Evolutionary conservation across 1,284 basidiomycete species (phyloP).

Genomic region (Kwoniella shivajii): DNA sequence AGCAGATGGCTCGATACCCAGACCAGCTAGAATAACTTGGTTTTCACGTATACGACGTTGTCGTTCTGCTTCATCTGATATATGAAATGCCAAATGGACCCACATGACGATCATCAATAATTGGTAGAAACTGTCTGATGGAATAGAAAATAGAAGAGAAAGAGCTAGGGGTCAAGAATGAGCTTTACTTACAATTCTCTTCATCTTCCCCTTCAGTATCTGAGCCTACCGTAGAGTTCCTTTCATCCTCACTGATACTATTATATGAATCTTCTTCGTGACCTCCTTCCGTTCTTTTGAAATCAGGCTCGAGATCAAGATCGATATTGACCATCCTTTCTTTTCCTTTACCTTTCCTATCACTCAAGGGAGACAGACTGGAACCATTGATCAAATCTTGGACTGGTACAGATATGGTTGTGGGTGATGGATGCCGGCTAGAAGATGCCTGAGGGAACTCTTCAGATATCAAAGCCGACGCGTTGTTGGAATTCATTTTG

Average conservation of each 20-base stretch:
- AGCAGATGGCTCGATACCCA: slow-evolving; percentile 19
- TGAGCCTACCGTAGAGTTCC: neutral
- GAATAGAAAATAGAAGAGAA: neutral
- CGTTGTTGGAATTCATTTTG: slow-evolving; percentile 7
- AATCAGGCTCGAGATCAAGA: neutral
- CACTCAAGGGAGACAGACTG: neutral
- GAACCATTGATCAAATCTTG: neutral
- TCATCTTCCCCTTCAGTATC: slow-evolving; percentile 15
- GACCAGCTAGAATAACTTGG: slow-evolving; percentile 20
- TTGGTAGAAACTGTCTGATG: neutral
- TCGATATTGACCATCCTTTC: neutral
- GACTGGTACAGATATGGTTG: neutral
- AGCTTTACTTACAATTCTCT: slow-evolving; percentile 19
- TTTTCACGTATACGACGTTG: slow-evolving; percentile 32
- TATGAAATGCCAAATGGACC: slow-evolving; percentile 4
- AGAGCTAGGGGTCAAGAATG: neutral
- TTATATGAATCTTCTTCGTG: neutral
- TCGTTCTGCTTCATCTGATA: slow-evolving; percentile 30
- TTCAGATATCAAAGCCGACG: neutral
- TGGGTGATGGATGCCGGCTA: neutral
- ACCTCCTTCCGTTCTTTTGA: neutral
- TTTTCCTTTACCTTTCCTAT: slow-evolving; percentile 6
- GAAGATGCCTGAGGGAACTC: neutral
- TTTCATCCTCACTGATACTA: neutral
- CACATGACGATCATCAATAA: neutral